Percentiles rank a stretch among this genome's conserved stretches.
Conservation (phyloP, 768 basidiomycete species). For the Rossbeevera mucosa region DNA sequence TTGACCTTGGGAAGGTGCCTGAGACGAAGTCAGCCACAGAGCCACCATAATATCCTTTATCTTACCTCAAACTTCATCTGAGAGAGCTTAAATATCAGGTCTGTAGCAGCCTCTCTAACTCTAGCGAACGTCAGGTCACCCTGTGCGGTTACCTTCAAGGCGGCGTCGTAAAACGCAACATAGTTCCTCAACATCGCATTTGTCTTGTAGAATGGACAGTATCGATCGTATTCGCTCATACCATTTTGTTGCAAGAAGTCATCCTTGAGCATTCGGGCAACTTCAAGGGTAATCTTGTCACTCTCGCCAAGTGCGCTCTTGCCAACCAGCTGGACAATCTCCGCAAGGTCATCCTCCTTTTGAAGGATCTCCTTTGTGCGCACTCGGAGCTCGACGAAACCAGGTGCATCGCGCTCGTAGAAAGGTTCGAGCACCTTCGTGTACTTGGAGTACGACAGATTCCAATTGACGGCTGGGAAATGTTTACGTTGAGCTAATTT, state of each 20-base stretch:
- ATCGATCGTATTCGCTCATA: slow-evolving; percentile 96
- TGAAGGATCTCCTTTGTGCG: slow-evolving; percentile 96
- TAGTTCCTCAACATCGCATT: slow-evolving; percentile 93
- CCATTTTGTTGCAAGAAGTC: slow-evolving; percentile 98
- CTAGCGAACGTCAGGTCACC: slow-evolving; percentile 80
- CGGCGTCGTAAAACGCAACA: slow-evolving; percentile 90
- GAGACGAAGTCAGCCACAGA: slow-evolving; percentile 8
- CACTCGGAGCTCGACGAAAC: slow-evolving; percentile 91
- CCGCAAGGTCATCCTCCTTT: slow-evolving; percentile 97
- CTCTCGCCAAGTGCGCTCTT: slow-evolving; percentile 95
- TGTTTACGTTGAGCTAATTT: slow-evolving; percentile 98
- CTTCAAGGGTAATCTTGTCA: slow-evolving; percentile 98
- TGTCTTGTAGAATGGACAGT: slow-evolving; percentile 99
- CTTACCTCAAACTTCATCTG: slow-evolving; percentile 98
- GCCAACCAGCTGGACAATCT: slow-evolving; percentile 99
- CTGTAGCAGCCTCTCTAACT: slow-evolving; percentile 81
- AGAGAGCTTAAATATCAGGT: slow-evolving; percentile 95
- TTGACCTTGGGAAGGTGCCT: slow-evolving; percentile 91
- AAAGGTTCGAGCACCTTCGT: slow-evolving; percentile 88
- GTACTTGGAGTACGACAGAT: slow-evolving; percentile 98
- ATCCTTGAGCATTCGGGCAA: slow-evolving; percentile 95
- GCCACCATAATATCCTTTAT: background rate
- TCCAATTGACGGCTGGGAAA: slow-evolving; percentile 99
- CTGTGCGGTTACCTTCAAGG: slow-evolving; percentile 77
- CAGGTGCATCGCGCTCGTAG: slow-evolving; percentile 86